Conservation (phyloP, 2,329 filamentous ascomycete genomes). For the Xylaria sp. region DNA sequence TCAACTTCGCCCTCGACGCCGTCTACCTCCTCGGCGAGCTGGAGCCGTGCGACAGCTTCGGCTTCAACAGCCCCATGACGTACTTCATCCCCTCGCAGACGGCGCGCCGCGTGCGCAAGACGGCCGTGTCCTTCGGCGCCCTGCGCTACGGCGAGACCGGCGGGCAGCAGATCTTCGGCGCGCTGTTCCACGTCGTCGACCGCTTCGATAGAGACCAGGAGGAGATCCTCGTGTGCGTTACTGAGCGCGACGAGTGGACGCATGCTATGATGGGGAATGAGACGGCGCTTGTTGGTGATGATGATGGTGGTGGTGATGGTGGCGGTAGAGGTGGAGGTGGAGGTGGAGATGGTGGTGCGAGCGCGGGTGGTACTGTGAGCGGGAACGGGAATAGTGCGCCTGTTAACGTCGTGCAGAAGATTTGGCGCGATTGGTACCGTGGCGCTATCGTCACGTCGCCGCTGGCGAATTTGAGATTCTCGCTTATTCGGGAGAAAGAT, state of each 20-base stretch:
- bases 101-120: conserved; percentile 56
- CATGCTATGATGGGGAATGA: conserved; percentile 47
- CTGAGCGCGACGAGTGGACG: conserved; percentile 51
- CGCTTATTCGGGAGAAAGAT: conserved; percentile 58
- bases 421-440: conserved; percentile 60
- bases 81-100: conserved; percentile 57
- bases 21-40: conserved; percentile 61
- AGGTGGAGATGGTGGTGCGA: no score
- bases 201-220: conserved; percentile 50
- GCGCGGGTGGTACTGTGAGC: no score
- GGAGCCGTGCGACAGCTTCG: conserved; percentile 59
- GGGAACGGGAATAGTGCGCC: conserved; percentile 10
- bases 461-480: conserved; percentile 57
- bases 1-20: conserved; percentile 61
- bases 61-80: conserved; percentile 61
- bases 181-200: conserved; percentile 61
- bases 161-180: conserved; percentile 59
- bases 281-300: conserved; percentile 37
- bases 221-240: conserved; percentile 56
- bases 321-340: neutral
- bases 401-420: conserved; percentile 58
- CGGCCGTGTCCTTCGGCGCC: conserved; percentile 58
- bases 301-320: neutral
- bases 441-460: conserved; percentile 55
- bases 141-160: conserved; percentile 57